These are phyloP conservation scores for Pugionium cornutum DNA, from an alignment of 345 rosid genomes.

Conservation along the genomic window DNA sequence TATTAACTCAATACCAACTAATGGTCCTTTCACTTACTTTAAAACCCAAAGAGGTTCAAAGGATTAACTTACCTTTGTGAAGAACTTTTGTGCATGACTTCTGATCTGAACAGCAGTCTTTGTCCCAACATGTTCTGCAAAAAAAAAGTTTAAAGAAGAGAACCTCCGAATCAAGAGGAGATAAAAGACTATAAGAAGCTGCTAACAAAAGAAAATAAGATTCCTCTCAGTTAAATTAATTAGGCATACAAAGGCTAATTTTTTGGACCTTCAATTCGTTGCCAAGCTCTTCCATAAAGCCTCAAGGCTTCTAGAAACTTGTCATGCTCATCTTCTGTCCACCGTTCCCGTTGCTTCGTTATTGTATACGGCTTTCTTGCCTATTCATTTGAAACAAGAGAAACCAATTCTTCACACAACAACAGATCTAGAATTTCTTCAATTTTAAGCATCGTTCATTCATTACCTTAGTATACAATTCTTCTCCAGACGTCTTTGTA, in stretches of 20 bases:
- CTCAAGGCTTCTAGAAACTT: constrained; percentile 92
- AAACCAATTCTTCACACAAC: not conserved
- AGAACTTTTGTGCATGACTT: constrained; percentile 97
- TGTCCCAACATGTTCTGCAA: constrained; percentile 92
- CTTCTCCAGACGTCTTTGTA: constrained; percentile 78
- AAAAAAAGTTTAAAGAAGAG: constrained; percentile 25
- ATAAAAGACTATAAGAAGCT: constrained; percentile 7
- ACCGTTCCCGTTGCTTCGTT: constrained; percentile 90
- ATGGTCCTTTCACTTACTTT: not conserved
- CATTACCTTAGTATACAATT: constrained; percentile 67
- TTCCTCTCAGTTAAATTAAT: no score
- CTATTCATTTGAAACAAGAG: constrained; percentile 40
- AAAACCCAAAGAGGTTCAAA: not conserved
- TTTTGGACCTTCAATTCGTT: constrained; percentile 82
- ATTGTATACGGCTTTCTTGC: constrained; percentile 93
- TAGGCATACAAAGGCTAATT: not conserved
- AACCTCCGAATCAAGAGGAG: constrained; percentile 50
- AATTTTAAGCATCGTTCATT: not conserved
- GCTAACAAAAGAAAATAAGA: not conserved
- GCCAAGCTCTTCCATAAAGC: constrained; percentile 99
- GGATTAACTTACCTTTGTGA: constrained; percentile 66
- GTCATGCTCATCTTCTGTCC: constrained; percentile 97
- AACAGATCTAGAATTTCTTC: not conserved
- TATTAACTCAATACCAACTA: constrained; percentile 12
- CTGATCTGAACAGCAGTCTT: constrained; percentile 98